Percentiles rank a stretch among this genome's conserved stretches.
Conservation (phyloP, 179 eudicot species). For the Sideroxylon spinosum region DNA sequence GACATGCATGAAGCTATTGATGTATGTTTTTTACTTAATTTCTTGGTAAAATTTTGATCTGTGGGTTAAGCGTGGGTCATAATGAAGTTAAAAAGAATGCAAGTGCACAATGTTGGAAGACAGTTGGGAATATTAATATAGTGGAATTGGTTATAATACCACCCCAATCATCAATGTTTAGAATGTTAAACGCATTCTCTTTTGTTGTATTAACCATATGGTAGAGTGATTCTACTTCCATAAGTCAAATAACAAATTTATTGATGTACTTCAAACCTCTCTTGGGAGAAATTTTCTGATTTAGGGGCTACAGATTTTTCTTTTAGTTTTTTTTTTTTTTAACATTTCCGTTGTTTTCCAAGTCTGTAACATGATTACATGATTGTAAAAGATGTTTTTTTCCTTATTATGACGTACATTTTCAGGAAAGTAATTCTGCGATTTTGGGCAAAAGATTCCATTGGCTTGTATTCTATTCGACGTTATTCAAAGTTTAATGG, state of each 20-base stretch:
- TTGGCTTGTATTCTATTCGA: neutral
- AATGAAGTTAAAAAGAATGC: neutral
- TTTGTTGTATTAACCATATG: neutral
- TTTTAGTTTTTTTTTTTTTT: too few relatives aligned
- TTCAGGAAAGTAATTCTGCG: neutral
- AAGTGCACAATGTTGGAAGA: neutral
- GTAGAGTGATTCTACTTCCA: neutral
- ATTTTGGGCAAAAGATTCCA: neutral
- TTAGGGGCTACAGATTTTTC: neutral
- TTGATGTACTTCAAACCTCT: neutral
- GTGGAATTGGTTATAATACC: neutral
- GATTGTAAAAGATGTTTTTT: neutral
- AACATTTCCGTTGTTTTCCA: neutral
- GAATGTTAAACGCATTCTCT: neutral
- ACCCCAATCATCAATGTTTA: neutral
- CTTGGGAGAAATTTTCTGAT: neutral
- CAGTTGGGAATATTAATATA: neutral
- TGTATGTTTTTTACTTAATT: constrained; percentile 44
- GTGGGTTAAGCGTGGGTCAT: neutral
- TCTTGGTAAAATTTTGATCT: neutral
- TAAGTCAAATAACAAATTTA: neutral
- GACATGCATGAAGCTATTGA: constrained; percentile 96
- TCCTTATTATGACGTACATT: neutral
- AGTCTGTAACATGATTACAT: neutral
- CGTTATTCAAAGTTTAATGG: neutral